Conservation (phyloP, 306 rosid genomes). For the Sicyos edulis region DNA sequence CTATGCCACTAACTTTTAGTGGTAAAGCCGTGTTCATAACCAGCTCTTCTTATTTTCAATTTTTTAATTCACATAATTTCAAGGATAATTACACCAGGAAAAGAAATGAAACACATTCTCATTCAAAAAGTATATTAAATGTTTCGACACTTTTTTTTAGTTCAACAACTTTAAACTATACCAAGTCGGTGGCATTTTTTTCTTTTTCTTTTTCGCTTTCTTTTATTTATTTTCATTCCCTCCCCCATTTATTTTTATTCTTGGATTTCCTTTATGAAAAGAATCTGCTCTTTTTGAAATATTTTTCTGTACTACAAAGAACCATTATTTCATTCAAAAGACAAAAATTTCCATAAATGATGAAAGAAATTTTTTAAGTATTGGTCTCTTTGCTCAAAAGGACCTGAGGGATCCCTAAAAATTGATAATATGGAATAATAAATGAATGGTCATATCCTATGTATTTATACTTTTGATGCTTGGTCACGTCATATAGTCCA, state of each 20-base stretch:
- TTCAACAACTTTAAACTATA: not conserved
- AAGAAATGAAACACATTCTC: not conserved
- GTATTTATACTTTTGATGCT: slow-evolving; percentile 6
- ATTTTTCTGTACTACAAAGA: not conserved
- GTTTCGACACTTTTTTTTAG: too few relatives aligned
- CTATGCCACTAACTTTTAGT: too few relatives aligned
- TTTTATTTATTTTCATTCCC: not conserved
- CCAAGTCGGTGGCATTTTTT: not conserved
- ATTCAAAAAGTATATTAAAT: too few relatives aligned
- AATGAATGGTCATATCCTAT: slow-evolving; percentile 4
- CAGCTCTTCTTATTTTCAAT: not conserved
- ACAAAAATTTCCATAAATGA: not conserved
- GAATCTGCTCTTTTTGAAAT: not conserved
- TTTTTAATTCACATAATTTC: not conserved
- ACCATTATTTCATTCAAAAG: not conserved
- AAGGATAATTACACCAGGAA: not conserved
- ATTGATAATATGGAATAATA: slow-evolving; percentile 1
- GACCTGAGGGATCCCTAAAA: not conserved
- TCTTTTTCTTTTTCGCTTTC: not conserved
- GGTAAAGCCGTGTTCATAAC: not conserved
- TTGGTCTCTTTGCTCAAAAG: not conserved
- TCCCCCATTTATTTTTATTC: not conserved
- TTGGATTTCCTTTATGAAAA: not conserved
- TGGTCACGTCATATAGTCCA: slow-evolving; percentile 8
- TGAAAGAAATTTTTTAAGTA: not conserved